These are phyloP conservation scores for Trichomonascus vanleenenianus DNA, from an alignment of 805 yeast genomes.

Conservation along the genomic window DNA sequence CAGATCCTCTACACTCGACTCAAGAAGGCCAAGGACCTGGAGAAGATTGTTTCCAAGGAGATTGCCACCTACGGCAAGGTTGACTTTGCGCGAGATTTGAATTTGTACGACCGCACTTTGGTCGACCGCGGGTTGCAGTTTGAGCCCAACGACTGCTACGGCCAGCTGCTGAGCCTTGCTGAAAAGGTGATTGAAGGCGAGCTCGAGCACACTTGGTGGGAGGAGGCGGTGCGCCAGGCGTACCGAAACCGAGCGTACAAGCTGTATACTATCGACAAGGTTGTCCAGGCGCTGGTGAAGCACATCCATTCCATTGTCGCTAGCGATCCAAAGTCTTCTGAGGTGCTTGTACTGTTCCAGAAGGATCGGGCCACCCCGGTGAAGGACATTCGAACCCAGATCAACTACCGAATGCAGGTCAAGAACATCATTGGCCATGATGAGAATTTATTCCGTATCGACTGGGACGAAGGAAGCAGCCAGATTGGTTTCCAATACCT, in stretches of 20 bases:
- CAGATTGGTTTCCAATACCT: constrained; percentile 70
- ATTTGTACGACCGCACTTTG: constrained; percentile 69
- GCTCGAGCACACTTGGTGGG: constrained; percentile 89
- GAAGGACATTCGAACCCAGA: constrained; percentile 81
- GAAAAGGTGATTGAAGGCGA: constrained; percentile 80
- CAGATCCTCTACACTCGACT: constrained; percentile 76
- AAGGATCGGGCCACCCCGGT: constrained; percentile 55
- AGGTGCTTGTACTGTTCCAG: constrained; percentile 74
- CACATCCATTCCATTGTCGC: constrained; percentile 80
- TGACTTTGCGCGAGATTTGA: constrained; percentile 79
- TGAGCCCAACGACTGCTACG: constrained; percentile 39
- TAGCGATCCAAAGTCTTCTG: constrained; percentile 65
- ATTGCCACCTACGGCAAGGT: constrained; percentile 39
- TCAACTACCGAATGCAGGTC: constrained; percentile 80
- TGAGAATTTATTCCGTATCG: constrained; percentile 88
- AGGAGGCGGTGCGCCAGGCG: constrained; percentile 91
- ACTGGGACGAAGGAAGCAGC: constrained; percentile 47
- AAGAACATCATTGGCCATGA: constrained; percentile 74
- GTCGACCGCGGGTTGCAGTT: constrained; percentile 75
- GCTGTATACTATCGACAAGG: constrained; percentile 87
- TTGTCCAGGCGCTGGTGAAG: constrained; percentile 72
- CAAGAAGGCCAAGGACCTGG: constrained; percentile 64
- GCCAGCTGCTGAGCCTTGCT: constrained; percentile 68
- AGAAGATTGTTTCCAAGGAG: constrained; percentile 65
- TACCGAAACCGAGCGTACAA: constrained; percentile 90